Conservation (phyloP, 2,329 filamentous ascomycete species). For the Phialemonium atrogriseum region DNA sequence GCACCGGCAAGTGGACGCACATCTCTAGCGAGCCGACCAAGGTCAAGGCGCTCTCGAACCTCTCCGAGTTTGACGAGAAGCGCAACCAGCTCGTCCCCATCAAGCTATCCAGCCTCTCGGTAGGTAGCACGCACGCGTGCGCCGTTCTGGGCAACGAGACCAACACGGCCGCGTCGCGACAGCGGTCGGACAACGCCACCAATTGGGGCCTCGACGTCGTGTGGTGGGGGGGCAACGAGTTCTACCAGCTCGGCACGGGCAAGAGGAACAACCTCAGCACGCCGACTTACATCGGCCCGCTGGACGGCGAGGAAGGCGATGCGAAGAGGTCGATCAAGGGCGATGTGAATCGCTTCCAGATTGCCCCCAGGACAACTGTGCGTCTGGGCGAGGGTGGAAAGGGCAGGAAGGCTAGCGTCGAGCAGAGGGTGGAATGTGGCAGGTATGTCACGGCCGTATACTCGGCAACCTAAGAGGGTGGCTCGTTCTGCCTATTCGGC, state of each 20-base stretch:
- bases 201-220: constrained; percentile 86
- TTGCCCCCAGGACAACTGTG: constrained; percentile 68
- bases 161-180: constrained; percentile 46
- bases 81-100: constrained; percentile 65
- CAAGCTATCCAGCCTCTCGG: constrained; percentile 61
- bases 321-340: constrained; percentile 44
- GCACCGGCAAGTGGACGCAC: constrained; percentile 85
- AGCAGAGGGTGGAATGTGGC: constrained; percentile 86
- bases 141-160: constrained; percentile 80
- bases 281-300: constrained; percentile 70
- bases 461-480: constrained; percentile 36
- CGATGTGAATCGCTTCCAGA: constrained; percentile 67
- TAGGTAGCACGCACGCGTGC: constrained; percentile 72
- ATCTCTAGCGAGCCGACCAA: constrained; percentile 69
- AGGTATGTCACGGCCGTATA: constrained; percentile 76
- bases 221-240: constrained; percentile 93
- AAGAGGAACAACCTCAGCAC: constrained; percentile 71
- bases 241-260: constrained; percentile 86
- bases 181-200: constrained; percentile 56
- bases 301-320: constrained; percentile 54
- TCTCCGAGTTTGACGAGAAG: constrained; percentile 81
- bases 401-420: constrained; percentile 64
- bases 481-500: too few relatives aligned
- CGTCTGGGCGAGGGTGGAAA: constrained; percentile 49
- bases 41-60: constrained; percentile 71